Evolutionary conservation across 495 filamentous ascomycete genomes (phyloP).

Genomic region (Penicillium mononematosum): DNA sequence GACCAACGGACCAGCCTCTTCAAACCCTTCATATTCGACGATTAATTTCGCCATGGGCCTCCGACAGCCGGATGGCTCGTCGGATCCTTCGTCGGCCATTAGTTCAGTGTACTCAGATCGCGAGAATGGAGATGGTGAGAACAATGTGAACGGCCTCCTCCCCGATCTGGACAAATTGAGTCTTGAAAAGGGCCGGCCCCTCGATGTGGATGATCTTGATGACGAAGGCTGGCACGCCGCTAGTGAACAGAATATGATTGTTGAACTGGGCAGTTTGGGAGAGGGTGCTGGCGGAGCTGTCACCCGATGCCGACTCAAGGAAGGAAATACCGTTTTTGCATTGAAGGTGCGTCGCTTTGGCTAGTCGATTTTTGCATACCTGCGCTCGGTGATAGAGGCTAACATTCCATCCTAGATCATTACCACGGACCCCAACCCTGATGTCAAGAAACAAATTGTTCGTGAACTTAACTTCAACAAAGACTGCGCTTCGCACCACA

Average conservation of each 20-base stretch:
- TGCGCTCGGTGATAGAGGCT: slow-evolving; percentile 15
- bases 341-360: slow-evolving; percentile 68
- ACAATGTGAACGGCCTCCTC: slow-evolving; percentile 62
- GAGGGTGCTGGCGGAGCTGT: slow-evolving; percentile 97
- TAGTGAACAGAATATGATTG: slow-evolving; percentile 79
- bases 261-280: slow-evolving; percentile 85
- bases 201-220: slow-evolving; percentile 92
- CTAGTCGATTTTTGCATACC: background rate
- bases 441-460: slow-evolving; percentile 96
- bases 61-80: slow-evolving; percentile 61
- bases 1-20: slow-evolving; percentile 72
- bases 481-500: slow-evolving; percentile 88
- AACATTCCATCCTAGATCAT: slow-evolving; percentile 66
- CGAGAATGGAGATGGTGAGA: slow-evolving; percentile 71
- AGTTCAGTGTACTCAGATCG: slow-evolving; percentile 78
- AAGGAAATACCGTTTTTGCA: slow-evolving; percentile 91
- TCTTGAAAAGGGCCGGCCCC: slow-evolving; percentile 71
- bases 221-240: slow-evolving; percentile 94
- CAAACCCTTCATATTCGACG: slow-evolving; percentile 79
- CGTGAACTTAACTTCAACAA: slow-evolving; percentile 97
- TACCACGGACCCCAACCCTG: slow-evolving; percentile 94
- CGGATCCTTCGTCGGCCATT: slow-evolving; percentile 86
- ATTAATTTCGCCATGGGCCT: slow-evolving; percentile 69
- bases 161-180: slow-evolving; percentile 73
- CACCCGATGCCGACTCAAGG: slow-evolving; percentile 82